A percentile compares a stretch with the other conserved stretches of the same genome.
Evolutionary conservation across 106 monocot species (phyloP).

Genomic region (Acorus gramineus): DNA sequence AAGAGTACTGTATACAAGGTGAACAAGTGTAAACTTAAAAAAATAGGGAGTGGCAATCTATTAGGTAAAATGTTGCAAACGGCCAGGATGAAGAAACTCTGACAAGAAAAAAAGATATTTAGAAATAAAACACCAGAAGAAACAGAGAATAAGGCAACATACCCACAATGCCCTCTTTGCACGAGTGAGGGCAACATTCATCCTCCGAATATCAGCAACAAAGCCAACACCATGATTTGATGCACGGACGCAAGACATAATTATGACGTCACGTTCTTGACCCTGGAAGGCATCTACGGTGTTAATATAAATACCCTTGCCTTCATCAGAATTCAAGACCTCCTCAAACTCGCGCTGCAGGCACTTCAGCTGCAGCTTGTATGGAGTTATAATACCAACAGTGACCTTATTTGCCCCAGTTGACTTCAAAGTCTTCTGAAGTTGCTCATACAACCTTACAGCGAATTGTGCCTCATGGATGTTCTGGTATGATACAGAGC

Average conservation of each 20-base stretch:
- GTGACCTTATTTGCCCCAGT: constrained; percentile 56
- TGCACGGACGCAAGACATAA: constrained; percentile 97
- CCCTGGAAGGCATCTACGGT: constrained; percentile 99
- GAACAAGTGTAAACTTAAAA: too few species aligned
- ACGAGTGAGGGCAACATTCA: constrained; percentile 96
- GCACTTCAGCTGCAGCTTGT: constrained; percentile 92
- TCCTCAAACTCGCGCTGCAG: constrained; percentile 84
- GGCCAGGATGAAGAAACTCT: not conserved
- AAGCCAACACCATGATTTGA: constrained; percentile 93
- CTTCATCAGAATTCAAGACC: constrained; percentile 78
- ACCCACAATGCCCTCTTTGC: constrained; percentile 77
- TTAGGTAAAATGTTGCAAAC: too few species aligned
- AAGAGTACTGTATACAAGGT: too few species aligned
- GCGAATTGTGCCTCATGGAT: constrained; percentile 79
- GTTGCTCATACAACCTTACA: constrained; percentile 62
- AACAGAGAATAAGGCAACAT: constrained; percentile 16
- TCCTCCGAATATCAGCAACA: constrained; percentile 89
- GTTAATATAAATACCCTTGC: constrained; percentile 91
- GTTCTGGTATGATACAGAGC: constrained; percentile 92
- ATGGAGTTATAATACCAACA: constrained; percentile 93
- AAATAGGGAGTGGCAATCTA: too few species aligned
- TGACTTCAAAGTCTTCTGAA: constrained; percentile 50
- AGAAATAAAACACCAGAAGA: not conserved
- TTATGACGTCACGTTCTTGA: constrained; percentile 93
- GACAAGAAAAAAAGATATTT: not conserved